Percentiles rank a stretch among this genome's conserved stretches.
Conservation (phyloP, 371 early-diverging fungal genomes). For the Mortierella sp. region DNA sequence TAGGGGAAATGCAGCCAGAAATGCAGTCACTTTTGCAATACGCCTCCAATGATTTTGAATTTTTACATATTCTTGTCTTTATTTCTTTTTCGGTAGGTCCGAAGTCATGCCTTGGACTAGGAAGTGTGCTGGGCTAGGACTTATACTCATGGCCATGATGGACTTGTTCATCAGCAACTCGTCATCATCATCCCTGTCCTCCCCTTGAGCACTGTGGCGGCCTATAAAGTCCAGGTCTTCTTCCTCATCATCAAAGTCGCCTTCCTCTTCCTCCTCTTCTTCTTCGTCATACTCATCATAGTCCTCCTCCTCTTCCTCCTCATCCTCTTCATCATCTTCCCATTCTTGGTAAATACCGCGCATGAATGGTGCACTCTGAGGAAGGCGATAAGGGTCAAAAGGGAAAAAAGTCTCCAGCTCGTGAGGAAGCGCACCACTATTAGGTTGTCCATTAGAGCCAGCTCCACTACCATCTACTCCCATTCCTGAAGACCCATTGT, state of each 20-base stretch:
- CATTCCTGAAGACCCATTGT: slow-evolving; percentile 14
- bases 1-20: neutral
- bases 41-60: neutral
- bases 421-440: slow-evolving; percentile 41
- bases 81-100: neutral
- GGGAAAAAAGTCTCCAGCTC: slow-evolving; percentile 93
- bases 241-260: slow-evolving; percentile 48
- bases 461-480: slow-evolving; percentile 18
- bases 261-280: slow-evolving; percentile 48
- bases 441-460: slow-evolving; percentile 12
- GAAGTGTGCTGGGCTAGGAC: slow-evolving; percentile 65
- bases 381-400: slow-evolving; percentile 92
- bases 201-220: slow-evolving; percentile 21
- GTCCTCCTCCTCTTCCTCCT: slow-evolving; percentile 66
- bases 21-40: neutral
- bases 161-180: slow-evolving; percentile 61
- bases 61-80: neutral
- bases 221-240: slow-evolving; percentile 45
- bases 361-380: slow-evolving; percentile 71
- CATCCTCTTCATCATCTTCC: slow-evolving; percentile 59
- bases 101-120: slow-evolving; percentile 49
- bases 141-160: slow-evolving; percentile 73
- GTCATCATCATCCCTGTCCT: slow-evolving; percentile 59
- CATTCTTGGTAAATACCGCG: slow-evolving; percentile 77
- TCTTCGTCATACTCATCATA: slow-evolving; percentile 62